A percentile compares a stretch with the other conserved stretches of the same genome.
Conservation (phyloP, 305 asterid species). For the Striga hermonthica region DNA sequence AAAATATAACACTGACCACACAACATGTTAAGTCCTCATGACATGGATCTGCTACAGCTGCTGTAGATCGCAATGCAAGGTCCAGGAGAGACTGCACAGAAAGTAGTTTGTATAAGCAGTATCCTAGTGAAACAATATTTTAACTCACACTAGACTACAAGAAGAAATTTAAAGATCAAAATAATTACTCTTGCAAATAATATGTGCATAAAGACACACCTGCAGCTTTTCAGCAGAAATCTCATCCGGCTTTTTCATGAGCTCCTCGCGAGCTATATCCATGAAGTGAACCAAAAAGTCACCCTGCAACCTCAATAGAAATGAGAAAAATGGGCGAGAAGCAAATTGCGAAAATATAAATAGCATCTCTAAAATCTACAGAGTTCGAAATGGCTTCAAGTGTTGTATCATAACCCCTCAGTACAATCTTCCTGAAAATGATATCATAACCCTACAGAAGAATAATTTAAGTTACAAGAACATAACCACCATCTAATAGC, state of each 20-base stretch:
- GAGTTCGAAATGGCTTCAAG: slow-evolving; percentile 24
- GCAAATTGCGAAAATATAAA: slow-evolving; percentile 7
- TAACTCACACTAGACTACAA: slow-evolving; percentile 14
- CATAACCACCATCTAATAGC: too few relatives aligned
- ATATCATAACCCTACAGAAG: too few relatives aligned
- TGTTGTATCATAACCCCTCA: slow-evolving; percentile 14
- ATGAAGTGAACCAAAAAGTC: slow-evolving; percentile 96
- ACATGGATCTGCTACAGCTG: slow-evolving; percentile 95
- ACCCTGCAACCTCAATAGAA: slow-evolving; percentile 59
- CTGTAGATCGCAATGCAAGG: slow-evolving; percentile 94
- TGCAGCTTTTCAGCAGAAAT: slow-evolving; percentile 93
- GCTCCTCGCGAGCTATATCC: slow-evolving; percentile 97
- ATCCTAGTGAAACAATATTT: slow-evolving; percentile 22
- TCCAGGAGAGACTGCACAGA: slow-evolving; percentile 81
- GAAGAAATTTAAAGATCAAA: slow-evolving; percentile 21
- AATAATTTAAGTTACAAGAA: too few relatives aligned
- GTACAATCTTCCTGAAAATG: slow-evolving; percentile 18
- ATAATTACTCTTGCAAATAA: slow-evolving; percentile 9
- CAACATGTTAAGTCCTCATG: slow-evolving; percentile 92
- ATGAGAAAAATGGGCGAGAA: background rate
- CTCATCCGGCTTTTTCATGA: slow-evolving; percentile 84
- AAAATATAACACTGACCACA: slow-evolving; percentile 63
- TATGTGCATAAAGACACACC: slow-evolving; percentile 44
- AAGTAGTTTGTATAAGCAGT: slow-evolving; percentile 19
- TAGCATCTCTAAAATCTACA: slow-evolving; percentile 24